Base-by-base conservation (phyloP, 345 rosid species). In the Hibiscus syriacus region DNA sequence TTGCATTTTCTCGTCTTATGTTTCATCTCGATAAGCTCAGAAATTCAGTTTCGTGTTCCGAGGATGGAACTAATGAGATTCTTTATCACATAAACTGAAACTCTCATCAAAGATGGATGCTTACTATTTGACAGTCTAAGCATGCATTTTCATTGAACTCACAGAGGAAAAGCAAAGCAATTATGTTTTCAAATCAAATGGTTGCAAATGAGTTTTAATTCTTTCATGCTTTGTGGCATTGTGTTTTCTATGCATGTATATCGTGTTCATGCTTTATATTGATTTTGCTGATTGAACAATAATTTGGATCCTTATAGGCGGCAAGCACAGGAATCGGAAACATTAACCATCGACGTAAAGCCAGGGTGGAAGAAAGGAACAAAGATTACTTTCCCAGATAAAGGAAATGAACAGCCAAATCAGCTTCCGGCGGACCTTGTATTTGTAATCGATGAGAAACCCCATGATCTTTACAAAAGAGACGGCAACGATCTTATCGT, bases 351-450 rank as follows among this genome's bases (percentile, higher is more conserved):
- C 55, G 96, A 80, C 32, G 96, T 94, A 72, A 91, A 94, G 80
- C 99, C 97, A 0, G 97, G 99, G 22, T 91, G 99, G 99, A 95
- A 95, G 83, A 92, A 87, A 73, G 98, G 99, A 41, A 95, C 99
- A 3, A 94, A 94, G 83, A 81, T 94, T 30, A 91, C 92, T 11
- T 94, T 94, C 79, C 91, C 90, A 0, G 97, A 91, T 49, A 94
- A 94, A 77, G 99, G 97, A 30, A 94, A 94, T 9, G 97, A 94
- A 79, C 96, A 83, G 82, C 78, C 84, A 67, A 87, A 88, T 74
- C 99, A 86, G 30, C 87, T 88, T 34, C 88, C 98, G 29, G 99
- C 99, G 17, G 99, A 95, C 68, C 87, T 95, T 5, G 93, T 87
- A 60, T 92, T 95, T 68, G 76, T 92, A 4, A 92, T 92, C n/a